These are phyloP conservation scores for Didymella exigua DNA, from an alignment of 2,329 filamentous ascomycete species.

Conservation along the genomic window DNA sequence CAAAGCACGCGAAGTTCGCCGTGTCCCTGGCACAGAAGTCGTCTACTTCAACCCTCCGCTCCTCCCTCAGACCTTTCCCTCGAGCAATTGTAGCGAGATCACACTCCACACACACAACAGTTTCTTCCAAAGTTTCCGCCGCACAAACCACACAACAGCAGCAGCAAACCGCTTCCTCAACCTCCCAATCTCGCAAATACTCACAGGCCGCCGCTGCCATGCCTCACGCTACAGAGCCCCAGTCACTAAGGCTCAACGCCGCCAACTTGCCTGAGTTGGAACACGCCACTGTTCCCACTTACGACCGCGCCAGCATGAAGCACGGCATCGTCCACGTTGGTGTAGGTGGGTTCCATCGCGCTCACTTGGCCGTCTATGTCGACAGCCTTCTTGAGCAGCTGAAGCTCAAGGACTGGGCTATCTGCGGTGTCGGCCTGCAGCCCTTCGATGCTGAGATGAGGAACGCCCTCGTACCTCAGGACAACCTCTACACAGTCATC, in stretches of 20 bases:
- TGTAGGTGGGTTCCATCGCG: conserved; percentile 38
- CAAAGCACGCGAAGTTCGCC: conserved; percentile 18
- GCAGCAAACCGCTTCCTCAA: conserved; percentile 1
- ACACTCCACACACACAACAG: conserved; percentile 14
- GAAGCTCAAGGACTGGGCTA: conserved; percentile 34
- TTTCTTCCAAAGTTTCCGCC: conserved; percentile 5
- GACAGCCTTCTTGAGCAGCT: conserved; percentile 36
- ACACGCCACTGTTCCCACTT: conserved; percentile 30
- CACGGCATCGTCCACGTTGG: conserved; percentile 39
- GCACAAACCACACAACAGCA: conserved; percentile 10
- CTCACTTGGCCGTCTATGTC: conserved; percentile 37
- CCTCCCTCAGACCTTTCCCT: conserved; percentile 11
- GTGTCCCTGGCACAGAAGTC: conserved; percentile 17
- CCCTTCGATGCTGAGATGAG: conserved; percentile 36
- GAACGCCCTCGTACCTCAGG: conserved; percentile 31
- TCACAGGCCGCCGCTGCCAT: conserved; percentile 15
- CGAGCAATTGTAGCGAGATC: conserved; percentile 8
- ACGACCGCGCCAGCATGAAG: conserved; percentile 32
- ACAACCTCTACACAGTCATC: conserved; percentile 38
- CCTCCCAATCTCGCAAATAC: conserved; percentile 11
- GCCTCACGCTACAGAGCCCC: conserved; percentile 16
- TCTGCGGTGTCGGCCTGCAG: conserved; percentile 37
- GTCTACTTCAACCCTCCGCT: conserved; percentile 13
- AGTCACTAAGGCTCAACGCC: conserved; percentile 26
- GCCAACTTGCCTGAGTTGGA: conserved; percentile 29